phyloP scores from a whole-genome alignment of 2,329 filamentous ascomycete species.

The Fusarium austroafricanum region DNA sequence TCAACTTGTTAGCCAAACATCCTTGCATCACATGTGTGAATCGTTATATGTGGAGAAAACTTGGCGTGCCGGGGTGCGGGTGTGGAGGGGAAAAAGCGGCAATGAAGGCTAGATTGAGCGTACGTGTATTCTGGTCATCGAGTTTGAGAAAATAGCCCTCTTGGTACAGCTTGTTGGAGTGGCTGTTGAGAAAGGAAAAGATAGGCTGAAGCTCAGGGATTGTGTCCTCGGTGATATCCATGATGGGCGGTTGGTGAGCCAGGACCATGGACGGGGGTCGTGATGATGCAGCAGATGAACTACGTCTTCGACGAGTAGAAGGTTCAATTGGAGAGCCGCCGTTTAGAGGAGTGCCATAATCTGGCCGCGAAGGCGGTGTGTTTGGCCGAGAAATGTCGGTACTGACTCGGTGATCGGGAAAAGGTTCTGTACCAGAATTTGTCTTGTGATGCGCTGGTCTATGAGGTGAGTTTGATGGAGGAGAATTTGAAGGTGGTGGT shows the following conservation, averaged over 20 bases:
- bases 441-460: slow-evolving; percentile 48
- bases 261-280: slow-evolving; percentile 88
- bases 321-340: slow-evolving; percentile 57
- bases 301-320: slow-evolving; percentile 59
- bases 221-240: slow-evolving; percentile 87
- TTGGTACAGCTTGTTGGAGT: slow-evolving; percentile 96
- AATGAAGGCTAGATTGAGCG: slow-evolving; percentile 49
- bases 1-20: slow-evolving; percentile 32
- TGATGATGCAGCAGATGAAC: slow-evolving; percentile 54
- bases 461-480: slow-evolving; percentile 50
- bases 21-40: slow-evolving; percentile 17
- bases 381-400: slow-evolving; percentile 53
- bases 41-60: slow-evolving; percentile 12
- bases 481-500: slow-evolving; percentile 59
- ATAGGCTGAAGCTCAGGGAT: slow-evolving; percentile 94
- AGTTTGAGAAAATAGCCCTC: slow-evolving; percentile 98
- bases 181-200: slow-evolving; percentile 93
- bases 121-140: slow-evolving; percentile 93
- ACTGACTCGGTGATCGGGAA: slow-evolving; percentile 51
- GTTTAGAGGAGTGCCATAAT: slow-evolving; percentile 58
- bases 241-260: slow-evolving; percentile 84
- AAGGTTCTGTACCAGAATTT: slow-evolving; percentile 48
- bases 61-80: slow-evolving; percentile 22
- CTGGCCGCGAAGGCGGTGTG: slow-evolving; percentile 54
- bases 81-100: slow-evolving; percentile 43